Percentiles rank a stretch among this genome's conserved stretches.
Conservation (phyloP, 2,329 filamentous ascomycete species). For the Claviceps sp. region DNA sequence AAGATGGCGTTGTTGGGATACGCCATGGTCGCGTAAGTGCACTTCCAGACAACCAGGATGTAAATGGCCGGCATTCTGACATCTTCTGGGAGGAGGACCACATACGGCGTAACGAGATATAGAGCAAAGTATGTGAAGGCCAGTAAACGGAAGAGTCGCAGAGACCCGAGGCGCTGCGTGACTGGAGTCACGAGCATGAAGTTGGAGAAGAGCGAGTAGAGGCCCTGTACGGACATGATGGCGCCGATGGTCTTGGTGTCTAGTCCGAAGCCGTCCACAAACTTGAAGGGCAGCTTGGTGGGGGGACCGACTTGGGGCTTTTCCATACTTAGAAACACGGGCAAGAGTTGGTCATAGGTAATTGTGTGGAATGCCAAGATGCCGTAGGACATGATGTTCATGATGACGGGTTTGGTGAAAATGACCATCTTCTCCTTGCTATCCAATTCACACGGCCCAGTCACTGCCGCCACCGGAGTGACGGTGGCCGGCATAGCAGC, state of each 20-base stretch:
- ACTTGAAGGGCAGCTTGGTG: constrained; percentile 66
- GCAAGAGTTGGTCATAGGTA: constrained; percentile 86
- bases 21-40: constrained; percentile 78
- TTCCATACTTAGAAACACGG: constrained; percentile 72
- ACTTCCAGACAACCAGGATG: constrained; percentile 73
- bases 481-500: constrained; percentile 4
- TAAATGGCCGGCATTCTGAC: constrained; percentile 66
- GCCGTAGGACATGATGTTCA: constrained; percentile 82
- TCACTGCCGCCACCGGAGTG: neutral
- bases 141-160: constrained; percentile 70
- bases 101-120: constrained; percentile 78
- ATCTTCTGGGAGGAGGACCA: constrained; percentile 64
- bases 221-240: constrained; percentile 77
- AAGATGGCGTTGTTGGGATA: constrained; percentile 87
- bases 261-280: constrained; percentile 74
- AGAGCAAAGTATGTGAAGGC: constrained; percentile 74
- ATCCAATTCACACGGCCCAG: neutral
- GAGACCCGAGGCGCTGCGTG: constrained; percentile 59
- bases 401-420: constrained; percentile 73
- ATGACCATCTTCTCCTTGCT: constrained; percentile 29
- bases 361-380: constrained; percentile 95
- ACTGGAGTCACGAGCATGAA: constrained; percentile 72
- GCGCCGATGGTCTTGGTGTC: constrained; percentile 74
- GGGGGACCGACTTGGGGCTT: constrained; percentile 32
- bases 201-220: constrained; percentile 80